These are phyloP conservation scores for Pilasporangium apinafurcum DNA, from an alignment of 352 stramenopile species.

Conservation along the genomic window DNA sequence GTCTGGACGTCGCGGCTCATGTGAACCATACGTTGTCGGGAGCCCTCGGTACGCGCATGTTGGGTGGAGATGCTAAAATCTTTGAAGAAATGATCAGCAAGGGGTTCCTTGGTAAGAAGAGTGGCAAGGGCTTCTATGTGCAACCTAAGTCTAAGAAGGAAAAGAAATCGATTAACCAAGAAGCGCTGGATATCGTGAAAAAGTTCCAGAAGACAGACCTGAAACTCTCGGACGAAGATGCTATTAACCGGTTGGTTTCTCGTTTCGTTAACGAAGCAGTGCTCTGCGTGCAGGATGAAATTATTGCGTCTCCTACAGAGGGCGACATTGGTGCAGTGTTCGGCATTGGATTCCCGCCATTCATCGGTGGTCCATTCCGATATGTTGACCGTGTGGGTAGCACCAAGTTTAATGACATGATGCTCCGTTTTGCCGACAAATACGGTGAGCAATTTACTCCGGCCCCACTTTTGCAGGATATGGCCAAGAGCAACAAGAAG, in stretches of 20 bases:
- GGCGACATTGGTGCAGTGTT: conserved; percentile 99
- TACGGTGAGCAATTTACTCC: conserved; percentile 96
- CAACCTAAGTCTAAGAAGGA: conserved; percentile 92
- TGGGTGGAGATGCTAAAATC: conserved; percentile 84
- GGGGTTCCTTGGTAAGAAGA: conserved; percentile 95
- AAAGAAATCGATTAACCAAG: conserved; percentile 86
- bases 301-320: conserved; percentile 95
- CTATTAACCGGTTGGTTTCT: conserved; percentile 92
- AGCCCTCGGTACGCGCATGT: conserved; percentile 95
- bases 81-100: conserved; percentile 96
- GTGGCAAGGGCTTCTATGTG: conserved; percentile 96
- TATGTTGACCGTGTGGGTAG: conserved; percentile 94
- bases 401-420: conserved; percentile 93
- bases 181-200: conserved; percentile 77
- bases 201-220: conserved; percentile 73
- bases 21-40: conserved; percentile 91
- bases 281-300: conserved; percentile 96
- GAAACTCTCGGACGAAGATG: conserved; percentile 78
- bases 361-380: conserved; percentile 96
- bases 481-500: conserved; percentile 96
- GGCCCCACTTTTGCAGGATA: conserved; percentile 94
- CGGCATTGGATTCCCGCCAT: conserved; percentile 97
- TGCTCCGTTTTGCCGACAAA: conserved; percentile 93
- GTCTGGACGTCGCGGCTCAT: conserved; percentile 95
- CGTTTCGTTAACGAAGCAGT: conserved; percentile 98